Base-by-base conservation (phyloP, 129 eudicot species). In the Artemisia tridentata region DNA sequence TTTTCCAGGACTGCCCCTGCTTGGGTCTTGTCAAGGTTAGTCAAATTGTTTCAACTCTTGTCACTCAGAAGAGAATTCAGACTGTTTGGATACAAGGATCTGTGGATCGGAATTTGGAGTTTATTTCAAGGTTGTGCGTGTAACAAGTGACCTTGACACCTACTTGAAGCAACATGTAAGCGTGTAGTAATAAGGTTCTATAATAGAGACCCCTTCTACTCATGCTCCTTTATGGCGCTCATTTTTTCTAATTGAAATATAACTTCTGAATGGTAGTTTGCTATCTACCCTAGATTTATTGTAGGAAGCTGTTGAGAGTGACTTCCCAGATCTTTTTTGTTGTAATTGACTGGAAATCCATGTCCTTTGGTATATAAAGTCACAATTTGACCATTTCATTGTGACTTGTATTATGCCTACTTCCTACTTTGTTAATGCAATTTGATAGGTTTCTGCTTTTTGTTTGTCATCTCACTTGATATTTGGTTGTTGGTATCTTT, bases 41-140 rank as follows among this genome's bases (percentile, higher is more conserved):
- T 23, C 71, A 67, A 67, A 16, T 38, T 67, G 15, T 5, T 54
- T 67, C 71, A 48, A 67, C 45, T 47, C 45, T 47, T 20, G 34
- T 49, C 53, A 27, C 20, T 57, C 62, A 20, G 45, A 38, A 38
- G 45, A 38, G 45, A 38, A 38, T 38, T 38, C 45, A 38, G 45
- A 38, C 45, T 38, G 45, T 38, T 38, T 38, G 45, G 45, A 38
- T 38, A 38, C 45, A 38, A 38, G 45, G 9, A 38, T 38, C 9
- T 38, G 45, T 38, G 45, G 8, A 61, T 11, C 31, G 45, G 46
- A 61, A 61, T 15, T 61, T 61, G 4, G 13, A 4, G 41, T 11
- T 15, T 61, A 17, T 27, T 5, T 58, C 64, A 58, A 23, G 64
- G 63, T n/a, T 58, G 63, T 60, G 65, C 65, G 4, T 60, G 41